Percentiles rank a stretch among this genome's conserved stretches.
These are phyloP conservation scores for Ganoderma lingzhi DNA, from an alignment of 1,284 basidiomycete genomes.

Conservation along the genomic window DNA sequence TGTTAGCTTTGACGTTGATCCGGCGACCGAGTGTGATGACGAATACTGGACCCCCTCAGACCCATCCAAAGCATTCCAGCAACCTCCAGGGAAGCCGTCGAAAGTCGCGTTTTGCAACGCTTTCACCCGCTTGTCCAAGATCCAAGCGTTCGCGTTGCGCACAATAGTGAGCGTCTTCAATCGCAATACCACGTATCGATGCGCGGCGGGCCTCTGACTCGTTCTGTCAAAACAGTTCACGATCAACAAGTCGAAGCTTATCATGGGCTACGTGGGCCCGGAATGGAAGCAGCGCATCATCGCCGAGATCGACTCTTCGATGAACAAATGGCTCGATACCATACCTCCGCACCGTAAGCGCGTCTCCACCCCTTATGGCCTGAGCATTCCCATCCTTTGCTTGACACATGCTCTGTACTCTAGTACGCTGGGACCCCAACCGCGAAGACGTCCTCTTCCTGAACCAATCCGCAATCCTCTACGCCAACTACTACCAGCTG, in stretches of 20 bases:
- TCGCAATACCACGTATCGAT: no score
- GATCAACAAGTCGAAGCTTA: conserved; percentile 59
- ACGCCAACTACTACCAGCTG: conserved; percentile 73
- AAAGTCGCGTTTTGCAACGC: conserved; percentile 56
- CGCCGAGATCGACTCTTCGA: conserved; percentile 63
- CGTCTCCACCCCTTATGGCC: not conserved
- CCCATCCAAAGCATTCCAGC: conserved; percentile 58
- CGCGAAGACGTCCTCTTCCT: conserved; percentile 65
- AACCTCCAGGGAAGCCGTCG: conserved; percentile 70
- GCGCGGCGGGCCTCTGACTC: not conserved
- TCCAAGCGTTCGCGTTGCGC: conserved; percentile 59
- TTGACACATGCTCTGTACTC: not conserved
- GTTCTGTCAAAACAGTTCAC: conserved; percentile 52
- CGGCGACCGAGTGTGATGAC: conserved; percentile 85
- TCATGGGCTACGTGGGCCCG: conserved; percentile 54
- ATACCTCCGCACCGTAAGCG: conserved; percentile 58
- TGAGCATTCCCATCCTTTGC: not conserved
- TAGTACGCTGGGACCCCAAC: conserved; percentile 62
- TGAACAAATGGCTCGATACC: conserved; percentile 69
- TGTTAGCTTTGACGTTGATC: conserved; percentile 76
- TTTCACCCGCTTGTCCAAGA: conserved; percentile 60
- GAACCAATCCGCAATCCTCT: conserved; percentile 74
- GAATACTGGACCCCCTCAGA: conserved; percentile 77
- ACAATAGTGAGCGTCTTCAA: conserved; percentile 53
- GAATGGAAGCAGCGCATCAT: conserved; percentile 62